phyloP scores from a whole-genome alignment of 441 rosid species.

The Sinapis alba region DNA sequence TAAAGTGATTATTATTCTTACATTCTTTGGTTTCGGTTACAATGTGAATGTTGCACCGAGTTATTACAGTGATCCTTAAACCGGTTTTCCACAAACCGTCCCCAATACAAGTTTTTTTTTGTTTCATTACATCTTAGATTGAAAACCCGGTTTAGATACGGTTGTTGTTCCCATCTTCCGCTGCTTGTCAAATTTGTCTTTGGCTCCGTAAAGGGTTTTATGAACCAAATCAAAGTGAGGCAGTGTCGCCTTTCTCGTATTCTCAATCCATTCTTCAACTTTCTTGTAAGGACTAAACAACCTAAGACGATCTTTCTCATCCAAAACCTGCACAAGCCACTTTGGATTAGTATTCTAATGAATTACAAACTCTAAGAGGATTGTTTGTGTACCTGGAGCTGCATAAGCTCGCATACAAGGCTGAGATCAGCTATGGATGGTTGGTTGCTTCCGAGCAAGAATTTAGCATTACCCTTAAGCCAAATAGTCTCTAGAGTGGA shows the following conservation, averaged over 20 bases:
- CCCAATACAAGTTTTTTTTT: not conserved
- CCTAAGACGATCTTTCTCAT: constrained; percentile 61
- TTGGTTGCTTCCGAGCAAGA: constrained; percentile 72
- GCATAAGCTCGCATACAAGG: constrained; percentile 88
- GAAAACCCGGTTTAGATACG: constrained; percentile 36
- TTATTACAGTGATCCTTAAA: not conserved
- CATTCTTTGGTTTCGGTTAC: not conserved
- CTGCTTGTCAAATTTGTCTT: constrained; percentile 47
- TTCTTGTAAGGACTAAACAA: constrained; percentile 66
- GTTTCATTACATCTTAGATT: constrained; percentile 49
- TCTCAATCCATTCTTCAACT: constrained; percentile 79
- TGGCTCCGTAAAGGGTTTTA: constrained; percentile 51
- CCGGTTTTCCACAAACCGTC: not conserved
- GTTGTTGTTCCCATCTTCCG: constrained; percentile 39
- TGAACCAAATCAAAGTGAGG: constrained; percentile 88
- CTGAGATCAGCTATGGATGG: constrained; percentile 91
- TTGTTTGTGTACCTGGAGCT: constrained; percentile 66
- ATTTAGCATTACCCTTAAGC: constrained; percentile 76
- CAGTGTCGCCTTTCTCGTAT: constrained; percentile 63
- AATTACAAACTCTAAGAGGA: not conserved
- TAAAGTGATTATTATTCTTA: not conserved
- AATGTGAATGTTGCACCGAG: not conserved
- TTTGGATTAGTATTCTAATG: not conserved
- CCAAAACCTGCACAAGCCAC: constrained; percentile 55
- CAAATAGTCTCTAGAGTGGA: constrained; percentile 68